phyloP scores from a whole-genome alignment of 2,329 filamentous ascomycete genomes.

The Trematosphaeria pertusa region DNA sequence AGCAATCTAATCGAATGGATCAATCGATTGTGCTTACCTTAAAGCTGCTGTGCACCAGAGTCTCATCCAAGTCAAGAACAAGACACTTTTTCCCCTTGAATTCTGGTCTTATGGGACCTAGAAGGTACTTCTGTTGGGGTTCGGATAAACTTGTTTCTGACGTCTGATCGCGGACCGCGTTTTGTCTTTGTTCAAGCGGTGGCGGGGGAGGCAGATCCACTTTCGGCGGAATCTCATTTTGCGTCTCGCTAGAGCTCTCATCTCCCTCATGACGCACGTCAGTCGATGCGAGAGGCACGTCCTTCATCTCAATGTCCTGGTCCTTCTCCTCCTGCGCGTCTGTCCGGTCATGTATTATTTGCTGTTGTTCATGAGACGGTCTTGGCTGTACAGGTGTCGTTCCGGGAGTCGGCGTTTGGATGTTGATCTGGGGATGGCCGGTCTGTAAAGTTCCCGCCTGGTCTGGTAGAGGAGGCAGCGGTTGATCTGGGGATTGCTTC shows the following conservation, averaged over 20 bases:
- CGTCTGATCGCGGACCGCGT: constrained; percentile 47
- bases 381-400: constrained; percentile 43
- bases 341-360: constrained; percentile 58
- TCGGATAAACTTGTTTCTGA: constrained; percentile 51
- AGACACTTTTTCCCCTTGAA: constrained; percentile 91
- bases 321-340: constrained; percentile 58
- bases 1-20: constrained; percentile 11
- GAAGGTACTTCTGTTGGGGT: constrained; percentile 68
- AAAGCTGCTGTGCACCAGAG: constrained; percentile 97
- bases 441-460: constrained; percentile 44
- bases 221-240: constrained; percentile 42
- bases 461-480: constrained; percentile 33
- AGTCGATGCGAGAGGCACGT: constrained; percentile 61
- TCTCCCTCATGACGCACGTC: constrained; percentile 55
- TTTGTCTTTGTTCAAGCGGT: constrained; percentile 56
- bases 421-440: constrained; percentile 47
- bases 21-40: constrained; percentile 67
- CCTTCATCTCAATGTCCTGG: constrained; percentile 69
- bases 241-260: constrained; percentile 26
- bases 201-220: constrained; percentile 65
- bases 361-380: constrained; percentile 46
- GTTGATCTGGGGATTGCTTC: constrained; percentile 38
- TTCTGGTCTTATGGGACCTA: constrained; percentile 81
- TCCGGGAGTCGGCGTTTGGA: constrained; percentile 56
- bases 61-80: constrained; percentile 95